Percentiles rank a stretch among this genome's conserved stretches.
Evolutionary conservation across 345 rosid genomes (phyloP).

Genomic region (Zanthoxylum bungeanum): DNA sequence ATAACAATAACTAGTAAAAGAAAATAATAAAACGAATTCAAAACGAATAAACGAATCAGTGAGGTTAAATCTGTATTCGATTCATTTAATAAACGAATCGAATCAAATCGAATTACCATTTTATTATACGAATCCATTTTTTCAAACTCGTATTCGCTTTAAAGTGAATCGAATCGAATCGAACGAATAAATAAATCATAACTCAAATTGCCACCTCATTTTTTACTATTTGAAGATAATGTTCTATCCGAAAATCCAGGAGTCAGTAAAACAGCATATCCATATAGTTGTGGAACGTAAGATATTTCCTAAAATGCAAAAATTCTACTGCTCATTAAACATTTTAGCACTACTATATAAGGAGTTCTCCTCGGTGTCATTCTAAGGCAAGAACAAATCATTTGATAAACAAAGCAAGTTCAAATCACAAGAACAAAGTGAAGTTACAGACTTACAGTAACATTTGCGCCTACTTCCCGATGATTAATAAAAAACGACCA

Average conservation of each 20-base stretch:
- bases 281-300: background rate
- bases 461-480: constrained; percentile 77
- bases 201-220: too few relatives aligned
- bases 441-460: constrained; percentile 66
- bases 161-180: too few relatives aligned
- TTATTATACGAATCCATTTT: too few relatives aligned
- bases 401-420: constrained; percentile 1
- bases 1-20: too few relatives aligned
- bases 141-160: constrained; percentile 4
- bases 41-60: too few relatives aligned
- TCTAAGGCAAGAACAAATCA: background rate
- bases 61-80: too few relatives aligned
- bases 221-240: constrained; percentile 93
- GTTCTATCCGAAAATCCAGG: constrained; percentile 77
- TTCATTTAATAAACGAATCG: too few relatives aligned
- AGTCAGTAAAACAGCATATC: background rate
- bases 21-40: too few relatives aligned
- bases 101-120: too few relatives aligned
- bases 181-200: too few relatives aligned
- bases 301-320: background rate
- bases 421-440: constrained; percentile 2
- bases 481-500: constrained; percentile 81
- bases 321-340: background rate
- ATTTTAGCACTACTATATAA: background rate
- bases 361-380: background rate